These are phyloP conservation scores for Phyllosticta capitalensis DNA, from an alignment of 2,329 filamentous ascomycete genomes.

Conservation along the genomic window DNA sequence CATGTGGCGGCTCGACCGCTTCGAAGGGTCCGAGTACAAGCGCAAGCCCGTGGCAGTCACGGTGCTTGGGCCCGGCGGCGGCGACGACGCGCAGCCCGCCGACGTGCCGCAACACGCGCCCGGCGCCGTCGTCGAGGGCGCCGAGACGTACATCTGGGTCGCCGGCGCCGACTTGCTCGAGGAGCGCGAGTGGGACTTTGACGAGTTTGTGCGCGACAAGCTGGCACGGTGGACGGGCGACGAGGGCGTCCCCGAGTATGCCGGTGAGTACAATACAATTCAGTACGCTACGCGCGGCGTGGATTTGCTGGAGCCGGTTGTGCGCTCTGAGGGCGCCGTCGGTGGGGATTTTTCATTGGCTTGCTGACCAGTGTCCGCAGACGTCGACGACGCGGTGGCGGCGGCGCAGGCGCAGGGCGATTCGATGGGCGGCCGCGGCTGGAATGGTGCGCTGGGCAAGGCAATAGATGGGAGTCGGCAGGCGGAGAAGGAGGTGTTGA, in stretches of 20 bases:
- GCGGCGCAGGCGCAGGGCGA: slow-evolving; percentile 22
- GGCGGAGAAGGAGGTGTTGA: background rate
- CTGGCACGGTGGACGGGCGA: slow-evolving; percentile 48
- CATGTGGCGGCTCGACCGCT: slow-evolving; percentile 64
- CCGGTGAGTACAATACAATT: background rate
- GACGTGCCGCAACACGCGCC: slow-evolving; percentile 21
- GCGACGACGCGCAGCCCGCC: slow-evolving; percentile 13
- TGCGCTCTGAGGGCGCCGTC: background rate
- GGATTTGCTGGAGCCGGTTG: background rate
- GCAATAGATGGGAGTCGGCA: slow-evolving; percentile 20
- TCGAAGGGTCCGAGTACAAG: slow-evolving; percentile 70
- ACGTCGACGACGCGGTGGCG: slow-evolving; percentile 36
- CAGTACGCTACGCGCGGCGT: too few relatives aligned
- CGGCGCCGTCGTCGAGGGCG: slow-evolving; percentile 32
- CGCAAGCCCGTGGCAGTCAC: slow-evolving; percentile 41
- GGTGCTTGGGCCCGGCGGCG: slow-evolving; percentile 21
- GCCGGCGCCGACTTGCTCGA: slow-evolving; percentile 47
- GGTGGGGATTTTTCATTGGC: background rate
- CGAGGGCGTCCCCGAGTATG: slow-evolving; percentile 13
- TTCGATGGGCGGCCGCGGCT: slow-evolving; percentile 36
- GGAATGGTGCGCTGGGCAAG: slow-evolving; percentile 32
- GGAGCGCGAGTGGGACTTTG: slow-evolving; percentile 76
- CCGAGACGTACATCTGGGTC: slow-evolving; percentile 45
- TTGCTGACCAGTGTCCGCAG: slow-evolving; percentile 15
- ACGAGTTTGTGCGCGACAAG: slow-evolving; percentile 71